These are phyloP conservation scores for Amesomyces nigricolor DNA, from an alignment of 2,329 filamentous ascomycete species.

Conservation along the genomic window DNA sequence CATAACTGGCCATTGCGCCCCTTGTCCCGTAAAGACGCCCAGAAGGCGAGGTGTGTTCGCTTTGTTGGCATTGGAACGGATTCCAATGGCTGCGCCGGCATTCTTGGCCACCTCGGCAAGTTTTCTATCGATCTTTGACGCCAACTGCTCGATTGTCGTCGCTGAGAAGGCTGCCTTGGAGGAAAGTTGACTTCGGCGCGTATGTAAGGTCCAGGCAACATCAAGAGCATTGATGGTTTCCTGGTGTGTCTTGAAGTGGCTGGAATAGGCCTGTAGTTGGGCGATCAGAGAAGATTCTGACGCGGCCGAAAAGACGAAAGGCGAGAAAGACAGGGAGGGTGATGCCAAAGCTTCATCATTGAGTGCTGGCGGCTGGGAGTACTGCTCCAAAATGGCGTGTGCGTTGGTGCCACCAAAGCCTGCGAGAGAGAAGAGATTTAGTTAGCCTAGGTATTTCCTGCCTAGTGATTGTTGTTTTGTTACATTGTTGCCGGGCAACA, in stretches of 20 bases:
- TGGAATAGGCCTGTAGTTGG: not conserved
- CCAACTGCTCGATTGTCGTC: not conserved
- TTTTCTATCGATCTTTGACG: not conserved
- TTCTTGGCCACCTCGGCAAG: not conserved
- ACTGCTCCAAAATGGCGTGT: slow-evolving; percentile 22
- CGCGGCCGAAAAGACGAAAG: slow-evolving; percentile 6
- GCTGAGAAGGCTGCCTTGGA: not conserved
- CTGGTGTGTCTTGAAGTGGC: not conserved
- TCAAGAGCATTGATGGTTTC: not conserved
- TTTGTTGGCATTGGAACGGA: not conserved
- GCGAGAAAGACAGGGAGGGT: slow-evolving; percentile 1
- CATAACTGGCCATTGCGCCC: slow-evolving; percentile 31
- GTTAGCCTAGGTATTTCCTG: no score
- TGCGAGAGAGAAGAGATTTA: not conserved
- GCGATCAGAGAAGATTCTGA: slow-evolving; percentile 6
- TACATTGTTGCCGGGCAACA: no score
- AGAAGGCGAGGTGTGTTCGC: slow-evolving; percentile 5
- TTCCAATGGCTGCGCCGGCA: not conserved
- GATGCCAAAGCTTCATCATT: not conserved
- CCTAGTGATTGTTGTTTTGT: no score
- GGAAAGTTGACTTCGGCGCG: not conserved
- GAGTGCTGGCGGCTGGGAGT: not conserved
- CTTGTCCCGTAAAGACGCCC: slow-evolving; percentile 31
- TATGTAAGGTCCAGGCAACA: slow-evolving; percentile 10
- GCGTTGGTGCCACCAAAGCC: slow-evolving; percentile 30